Percentiles rank a stretch among this genome's conserved stretches.
These are phyloP conservation scores for Curvularia sp. DNA, from an alignment of 2,329 filamentous ascomycete species.

Conservation along the genomic window DNA sequence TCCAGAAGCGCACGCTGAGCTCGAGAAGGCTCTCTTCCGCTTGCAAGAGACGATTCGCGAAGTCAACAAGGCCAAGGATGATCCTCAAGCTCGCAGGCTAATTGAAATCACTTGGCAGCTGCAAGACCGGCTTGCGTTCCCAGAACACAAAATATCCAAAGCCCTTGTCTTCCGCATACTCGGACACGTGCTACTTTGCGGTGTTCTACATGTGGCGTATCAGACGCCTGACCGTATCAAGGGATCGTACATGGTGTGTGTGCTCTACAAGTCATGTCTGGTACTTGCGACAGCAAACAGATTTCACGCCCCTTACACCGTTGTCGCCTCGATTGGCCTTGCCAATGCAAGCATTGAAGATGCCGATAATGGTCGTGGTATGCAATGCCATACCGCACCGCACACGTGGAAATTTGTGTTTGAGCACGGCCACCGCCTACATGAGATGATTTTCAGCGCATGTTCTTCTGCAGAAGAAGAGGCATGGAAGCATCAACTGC, in stretches of 20 bases:
- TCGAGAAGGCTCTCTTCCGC: slow-evolving; percentile 74
- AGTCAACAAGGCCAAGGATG: slow-evolving; percentile 85
- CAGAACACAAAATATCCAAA: slow-evolving; percentile 60
- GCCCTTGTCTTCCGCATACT: slow-evolving; percentile 72
- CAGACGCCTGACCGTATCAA: slow-evolving; percentile 71
- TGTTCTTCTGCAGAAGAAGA: slow-evolving; percentile 81
- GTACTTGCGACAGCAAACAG: slow-evolving; percentile 74
- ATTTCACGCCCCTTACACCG: slow-evolving; percentile 71
- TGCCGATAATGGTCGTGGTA: slow-evolving; percentile 75
- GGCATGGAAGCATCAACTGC: slow-evolving; percentile 77
- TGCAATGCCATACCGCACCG: slow-evolving; percentile 85
- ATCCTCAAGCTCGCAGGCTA: slow-evolving; percentile 70
- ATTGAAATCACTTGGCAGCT: slow-evolving; percentile 86
- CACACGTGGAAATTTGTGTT: slow-evolving; percentile 95
- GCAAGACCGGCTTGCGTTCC: slow-evolving; percentile 80
- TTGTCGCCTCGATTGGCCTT: slow-evolving; percentile 77
- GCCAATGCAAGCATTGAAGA: slow-evolving; percentile 72
- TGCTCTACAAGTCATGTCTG: slow-evolving; percentile 82
- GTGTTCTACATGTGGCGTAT: slow-evolving; percentile 83
- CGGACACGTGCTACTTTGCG: slow-evolving; percentile 81
- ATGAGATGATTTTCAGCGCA: slow-evolving; percentile 86
- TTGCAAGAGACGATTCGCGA: slow-evolving; percentile 77
- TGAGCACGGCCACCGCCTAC: slow-evolving; percentile 75
- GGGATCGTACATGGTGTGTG: slow-evolving; percentile 83
- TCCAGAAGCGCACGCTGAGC: slow-evolving; percentile 79